These are phyloP conservation scores for Euphorbia tirucalli DNA, from an alignment of 345 rosid genomes.

Conservation along the genomic window DNA sequence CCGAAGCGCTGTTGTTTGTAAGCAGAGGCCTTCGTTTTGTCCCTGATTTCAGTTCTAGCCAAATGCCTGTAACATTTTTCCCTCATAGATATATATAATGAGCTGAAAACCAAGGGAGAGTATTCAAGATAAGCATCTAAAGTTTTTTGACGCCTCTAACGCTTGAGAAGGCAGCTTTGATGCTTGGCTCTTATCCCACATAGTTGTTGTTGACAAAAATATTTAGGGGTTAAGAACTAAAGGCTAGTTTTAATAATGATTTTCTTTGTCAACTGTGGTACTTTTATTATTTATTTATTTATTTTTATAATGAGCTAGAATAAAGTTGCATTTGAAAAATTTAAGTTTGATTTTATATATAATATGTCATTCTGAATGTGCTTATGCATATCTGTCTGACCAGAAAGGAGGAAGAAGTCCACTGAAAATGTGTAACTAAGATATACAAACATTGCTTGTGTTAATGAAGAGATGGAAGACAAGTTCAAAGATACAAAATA, in stretches of 20 bases:
- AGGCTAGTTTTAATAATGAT: not conserved
- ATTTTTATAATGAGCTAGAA: constrained; percentile 12
- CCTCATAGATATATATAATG: not conserved
- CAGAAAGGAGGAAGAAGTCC: constrained; percentile 13
- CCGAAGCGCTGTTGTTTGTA: not conserved
- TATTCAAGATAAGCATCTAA: not conserved
- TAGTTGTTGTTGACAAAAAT: not conserved
- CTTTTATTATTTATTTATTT: not conserved
- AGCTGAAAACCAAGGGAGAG: too few species aligned
- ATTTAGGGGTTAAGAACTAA: not conserved
- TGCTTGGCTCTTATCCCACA: constrained; percentile 14
- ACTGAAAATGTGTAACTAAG: not conserved
- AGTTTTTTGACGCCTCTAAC: constrained; percentile 4
- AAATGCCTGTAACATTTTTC: not conserved
- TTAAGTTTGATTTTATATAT: not conserved
- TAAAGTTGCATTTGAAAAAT: not conserved
- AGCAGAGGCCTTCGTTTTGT: not conserved
- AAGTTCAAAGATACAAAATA: constrained; percentile 4
- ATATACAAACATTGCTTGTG: constrained; percentile 4
- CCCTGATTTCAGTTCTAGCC: constrained; percentile 4
- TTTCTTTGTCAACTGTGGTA: not conserved
- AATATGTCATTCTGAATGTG: constrained; percentile 4
- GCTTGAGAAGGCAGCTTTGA: constrained; percentile 25
- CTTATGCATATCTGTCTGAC: not conserved
- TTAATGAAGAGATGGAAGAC: constrained; percentile 10